phyloP scores from a whole-genome alignment of 1,284 basidiomycete species.

The Trichosporon faecale region DNA sequence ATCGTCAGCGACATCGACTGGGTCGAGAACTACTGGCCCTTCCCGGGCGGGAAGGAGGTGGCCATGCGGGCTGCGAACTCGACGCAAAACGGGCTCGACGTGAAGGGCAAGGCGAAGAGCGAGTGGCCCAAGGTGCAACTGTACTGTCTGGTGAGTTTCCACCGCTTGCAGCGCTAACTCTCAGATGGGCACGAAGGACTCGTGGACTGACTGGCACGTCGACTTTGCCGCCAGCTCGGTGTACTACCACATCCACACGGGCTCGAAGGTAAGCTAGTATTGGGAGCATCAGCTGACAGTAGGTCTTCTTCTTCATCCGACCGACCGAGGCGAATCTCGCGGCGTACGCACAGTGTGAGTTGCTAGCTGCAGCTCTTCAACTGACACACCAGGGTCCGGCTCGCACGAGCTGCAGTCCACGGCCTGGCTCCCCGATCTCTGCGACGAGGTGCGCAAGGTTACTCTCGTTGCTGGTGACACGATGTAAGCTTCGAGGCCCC shows the following conservation, averaged over 20 bases:
- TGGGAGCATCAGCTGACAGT: not conserved
- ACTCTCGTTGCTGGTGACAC: conserved; percentile 80
- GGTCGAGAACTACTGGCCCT: conserved; percentile 91
- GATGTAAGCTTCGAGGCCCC: conserved; percentile 58
- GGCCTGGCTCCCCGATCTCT: conserved; percentile 80
- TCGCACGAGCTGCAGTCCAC: conserved; percentile 74
- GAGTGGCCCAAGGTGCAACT: conserved; percentile 89
- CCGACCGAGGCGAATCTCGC: conserved; percentile 82
- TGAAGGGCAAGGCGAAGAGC: conserved; percentile 16
- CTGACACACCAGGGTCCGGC: conserved; percentile 59
- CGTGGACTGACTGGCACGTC: conserved; percentile 95
- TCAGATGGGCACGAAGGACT: conserved; percentile 58
- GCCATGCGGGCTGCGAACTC: conserved; percentile 41
- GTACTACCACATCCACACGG: conserved; percentile 83
- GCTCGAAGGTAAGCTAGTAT: conserved; percentile 63
- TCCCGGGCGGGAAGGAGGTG: conserved; percentile 32
- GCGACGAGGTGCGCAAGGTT: conserved; percentile 80
- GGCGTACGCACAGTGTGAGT: conserved; percentile 57
- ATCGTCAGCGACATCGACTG: conserved; percentile 88
- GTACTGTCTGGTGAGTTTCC: conserved; percentile 83
- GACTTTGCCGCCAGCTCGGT: conserved; percentile 95
- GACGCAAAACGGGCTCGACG: not conserved
- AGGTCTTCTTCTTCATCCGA: conserved; percentile 93
- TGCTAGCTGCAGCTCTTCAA: no score
- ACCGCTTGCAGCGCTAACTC: not conserved